Evolutionary conservation across 352 stramenopile species (phyloP).

Genomic region (Globisporangium emineosum): DNA sequence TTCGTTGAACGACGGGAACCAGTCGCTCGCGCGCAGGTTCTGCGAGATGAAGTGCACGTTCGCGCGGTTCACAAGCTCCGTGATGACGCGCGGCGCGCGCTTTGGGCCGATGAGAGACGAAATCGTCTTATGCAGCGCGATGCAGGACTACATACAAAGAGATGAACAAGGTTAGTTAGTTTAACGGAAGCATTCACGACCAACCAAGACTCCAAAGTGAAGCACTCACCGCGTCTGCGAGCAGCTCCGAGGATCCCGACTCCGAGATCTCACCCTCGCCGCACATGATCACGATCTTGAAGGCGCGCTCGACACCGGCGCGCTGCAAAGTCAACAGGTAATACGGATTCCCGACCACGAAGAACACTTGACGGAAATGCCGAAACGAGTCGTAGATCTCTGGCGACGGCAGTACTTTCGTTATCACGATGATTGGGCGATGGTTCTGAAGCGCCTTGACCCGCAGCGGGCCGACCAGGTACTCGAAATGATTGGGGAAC

Average conservation of each 20-base stretch:
- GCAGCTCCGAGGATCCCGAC: constrained; percentile 60
- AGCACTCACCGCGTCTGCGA: constrained; percentile 60
- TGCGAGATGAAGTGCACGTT: constrained; percentile 86
- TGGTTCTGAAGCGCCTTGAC: constrained; percentile 66
- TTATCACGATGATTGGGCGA: constrained; percentile 69
- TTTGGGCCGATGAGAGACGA: constrained; percentile 54
- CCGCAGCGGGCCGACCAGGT: constrained; percentile 70
- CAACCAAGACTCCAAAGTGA: no score
- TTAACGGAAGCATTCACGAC: no score
- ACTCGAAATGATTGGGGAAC: constrained; percentile 77
- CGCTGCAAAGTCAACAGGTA: constrained; percentile 48
- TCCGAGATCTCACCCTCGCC: constrained; percentile 51
- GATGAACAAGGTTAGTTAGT: no score
- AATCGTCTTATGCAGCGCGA: constrained; percentile 85
- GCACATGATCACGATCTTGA: constrained; percentile 75
- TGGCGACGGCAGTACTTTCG: constrained; percentile 44
- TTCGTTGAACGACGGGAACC: constrained; percentile 42
- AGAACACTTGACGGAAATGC: constrained; percentile 71
- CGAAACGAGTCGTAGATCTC: constrained; percentile 67
- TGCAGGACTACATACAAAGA: constrained; percentile 38
- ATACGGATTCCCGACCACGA: constrained; percentile 68
- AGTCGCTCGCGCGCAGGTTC: constrained; percentile 62
- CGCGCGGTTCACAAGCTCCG: constrained; percentile 71
- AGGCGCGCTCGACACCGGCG: constrained; percentile 58
- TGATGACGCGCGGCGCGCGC: constrained; percentile 66